Base-by-base conservation (phyloP, 164 flowering plant genomes). In the Chimonanthus salicifolius region DNA sequence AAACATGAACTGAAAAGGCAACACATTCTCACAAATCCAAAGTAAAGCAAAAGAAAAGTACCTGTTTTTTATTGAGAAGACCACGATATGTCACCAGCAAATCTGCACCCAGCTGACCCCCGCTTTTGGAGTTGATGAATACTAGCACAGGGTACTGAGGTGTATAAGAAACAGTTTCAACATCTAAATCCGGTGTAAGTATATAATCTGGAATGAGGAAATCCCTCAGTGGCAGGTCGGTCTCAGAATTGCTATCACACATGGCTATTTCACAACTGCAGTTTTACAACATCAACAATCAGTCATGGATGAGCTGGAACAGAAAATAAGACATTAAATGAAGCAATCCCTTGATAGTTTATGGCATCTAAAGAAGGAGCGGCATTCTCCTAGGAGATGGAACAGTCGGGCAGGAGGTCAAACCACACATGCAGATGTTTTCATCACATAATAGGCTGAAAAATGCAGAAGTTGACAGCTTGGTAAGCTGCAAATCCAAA, bases 61-160 rank as follows among this genome's bases (percentile, higher is more conserved):
- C 98, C 93, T 92, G 98, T 47, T 83, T 80, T 73, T 80, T 58
- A 71, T 89, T 92, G 49, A 89, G 93, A 78, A 92, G 84, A 47
- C 80, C 50, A 62, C 86, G 88, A 65, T 84, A 92, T 3, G 92
- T 85, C 4, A 67, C 20, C 48, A 90, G 82, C 78, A 93, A 89
- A 62, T 90, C 86, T 44, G 88, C 88, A 66, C 96, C 98, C 20
- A 92, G 85, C 81, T 92, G 98, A 50, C 96, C 98, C 48, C 96
- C 97, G 81, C 96, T 89, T 81, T 75, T 88, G 68, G 96, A 82
- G 79, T 90, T 92, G 64, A 92, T 83, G 78, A 92, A 92, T 62
- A 89, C 97, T n/a, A 92, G 7, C 69, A 92, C 94, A 3, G 97
- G 97, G 76, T 92, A 88, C 3, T 69, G 54, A 9, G 97, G 95